Evolutionary conservation across 148 eudicot species (phyloP), one percentile per base, ranked within the genome.

Genomic region (Camellia granthamiana): DNA sequence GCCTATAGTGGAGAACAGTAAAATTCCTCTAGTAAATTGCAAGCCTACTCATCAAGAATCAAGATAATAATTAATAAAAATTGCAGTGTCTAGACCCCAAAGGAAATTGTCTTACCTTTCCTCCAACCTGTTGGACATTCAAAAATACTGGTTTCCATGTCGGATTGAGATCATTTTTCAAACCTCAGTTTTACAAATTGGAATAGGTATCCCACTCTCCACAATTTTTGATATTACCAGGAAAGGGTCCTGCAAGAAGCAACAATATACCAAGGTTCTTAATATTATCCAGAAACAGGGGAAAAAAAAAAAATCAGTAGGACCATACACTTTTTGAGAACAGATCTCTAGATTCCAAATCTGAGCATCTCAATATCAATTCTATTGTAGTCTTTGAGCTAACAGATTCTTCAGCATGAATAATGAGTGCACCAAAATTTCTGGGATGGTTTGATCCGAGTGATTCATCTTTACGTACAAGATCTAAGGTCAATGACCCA

Each of bases 111-210:
- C 70, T 78, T 91, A 93, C 98, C 98, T 94, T 97, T 80, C 95
- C 89, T 74, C 94, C 97, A 70, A 87, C 90, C 84, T 92, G 98
- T 78, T 91, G 95, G 77, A 86, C 83, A 78, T 84, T 92, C 78
- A 97, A 65, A 70, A 75, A 84, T 21, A 92, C 85, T 16, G 93
- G 96, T 65, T 92, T 94, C 99, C 99, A 97, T 43, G 71, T 87
- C 7, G 99, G 99, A 78, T 86, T 87, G 62, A 89, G 85, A 72
- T 97, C 91, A 87, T 94, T 90, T 89, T 89, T 89, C 82, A 69
- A 56, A 91, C 97, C 86, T 97, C 97, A 19, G 99, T 97, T 88
- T 92, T 97, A 90, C 90, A 90, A 79, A 97, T 89, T 72, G 98
- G 99, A 84, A 94, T 77, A 69, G 85, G 59, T 43, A 76, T 63